Conservation (phyloP, 306 rosid genomes). For the Herpetospermum pedunculosum region DNA sequence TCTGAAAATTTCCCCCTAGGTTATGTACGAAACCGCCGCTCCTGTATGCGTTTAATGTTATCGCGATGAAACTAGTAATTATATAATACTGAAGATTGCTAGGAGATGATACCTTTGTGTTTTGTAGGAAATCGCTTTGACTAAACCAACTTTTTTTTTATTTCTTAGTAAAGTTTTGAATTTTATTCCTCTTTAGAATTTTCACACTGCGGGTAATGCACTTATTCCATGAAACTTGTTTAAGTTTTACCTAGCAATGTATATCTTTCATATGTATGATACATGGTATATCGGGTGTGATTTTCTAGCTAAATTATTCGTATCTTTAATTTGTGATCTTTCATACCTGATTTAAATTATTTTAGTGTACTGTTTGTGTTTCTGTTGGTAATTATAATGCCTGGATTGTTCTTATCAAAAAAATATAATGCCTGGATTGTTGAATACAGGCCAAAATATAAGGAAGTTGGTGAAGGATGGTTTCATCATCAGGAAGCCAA, state of each 20-base stretch:
- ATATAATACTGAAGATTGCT: not conserved
- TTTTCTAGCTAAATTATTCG: no score
- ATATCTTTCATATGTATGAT: no score
- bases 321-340: no score
- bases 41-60: not conserved
- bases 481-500: constrained; percentile 93
- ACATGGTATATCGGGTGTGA: no score
- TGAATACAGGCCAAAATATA: constrained; percentile 71
- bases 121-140: not conserved
- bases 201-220: not conserved
- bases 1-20: not conserved
- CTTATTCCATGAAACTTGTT: not conserved
- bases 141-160: not conserved
- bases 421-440: not conserved
- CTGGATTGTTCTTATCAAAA: not conserved
- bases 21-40: not conserved
- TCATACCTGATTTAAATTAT: no score
- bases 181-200: not conserved
- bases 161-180: not conserved
- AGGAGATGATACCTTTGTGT: not conserved
- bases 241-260: no score
- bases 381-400: not conserved
- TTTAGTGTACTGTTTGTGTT: not conserved
- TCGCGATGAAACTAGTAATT: not conserved
- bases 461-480: constrained; percentile 98